These are phyloP conservation scores for Pythium periplocum DNA, from an alignment of 352 stramenopile species.

Conservation along the genomic window DNA sequence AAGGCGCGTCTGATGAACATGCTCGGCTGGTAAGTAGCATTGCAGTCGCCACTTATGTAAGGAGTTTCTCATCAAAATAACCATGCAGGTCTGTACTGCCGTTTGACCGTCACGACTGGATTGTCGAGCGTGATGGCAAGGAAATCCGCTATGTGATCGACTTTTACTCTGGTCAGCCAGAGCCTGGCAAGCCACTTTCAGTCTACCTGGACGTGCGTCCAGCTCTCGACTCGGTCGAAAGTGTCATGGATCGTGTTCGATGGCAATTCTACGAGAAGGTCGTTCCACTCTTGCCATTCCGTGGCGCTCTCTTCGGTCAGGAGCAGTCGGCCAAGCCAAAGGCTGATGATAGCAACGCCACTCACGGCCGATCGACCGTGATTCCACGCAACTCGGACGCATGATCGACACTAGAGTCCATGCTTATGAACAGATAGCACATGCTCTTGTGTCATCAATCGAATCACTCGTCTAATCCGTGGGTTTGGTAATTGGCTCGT, in stretches of 20 bases:
- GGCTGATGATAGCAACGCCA: not conserved
- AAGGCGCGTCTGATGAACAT: constrained; percentile 91
- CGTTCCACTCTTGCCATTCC: constrained; percentile 63
- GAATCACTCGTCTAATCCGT: no score
- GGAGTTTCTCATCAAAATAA: constrained; percentile 27
- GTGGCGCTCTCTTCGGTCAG: constrained; percentile 37
- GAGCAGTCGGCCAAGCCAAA: not conserved
- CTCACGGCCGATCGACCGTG: constrained; percentile 25
- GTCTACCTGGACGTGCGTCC: constrained; percentile 97
- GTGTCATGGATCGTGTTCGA: constrained; percentile 64
- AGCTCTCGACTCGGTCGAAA: constrained; percentile 89
- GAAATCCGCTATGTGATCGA: constrained; percentile 98
- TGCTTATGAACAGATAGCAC: no score
- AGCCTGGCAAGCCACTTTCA: constrained; percentile 72
- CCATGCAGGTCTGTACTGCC: constrained; percentile 81
- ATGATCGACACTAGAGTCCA: not conserved
- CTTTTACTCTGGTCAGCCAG: constrained; percentile 95
- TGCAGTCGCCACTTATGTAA: constrained; percentile 1
- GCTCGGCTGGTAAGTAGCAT: constrained; percentile 51
- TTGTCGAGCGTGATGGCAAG: constrained; percentile 88
- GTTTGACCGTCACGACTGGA: constrained; percentile 99
- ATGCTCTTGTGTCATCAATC: no score
- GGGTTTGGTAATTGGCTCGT: no score
- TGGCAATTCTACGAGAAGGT: constrained; percentile 83
- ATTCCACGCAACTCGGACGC: constrained; percentile 15